A percentile compares a stretch with the other conserved stretches of the same genome.
Evolutionary conservation across 306 rosid species (phyloP).

Genomic region (Biancaea sappan): DNA sequence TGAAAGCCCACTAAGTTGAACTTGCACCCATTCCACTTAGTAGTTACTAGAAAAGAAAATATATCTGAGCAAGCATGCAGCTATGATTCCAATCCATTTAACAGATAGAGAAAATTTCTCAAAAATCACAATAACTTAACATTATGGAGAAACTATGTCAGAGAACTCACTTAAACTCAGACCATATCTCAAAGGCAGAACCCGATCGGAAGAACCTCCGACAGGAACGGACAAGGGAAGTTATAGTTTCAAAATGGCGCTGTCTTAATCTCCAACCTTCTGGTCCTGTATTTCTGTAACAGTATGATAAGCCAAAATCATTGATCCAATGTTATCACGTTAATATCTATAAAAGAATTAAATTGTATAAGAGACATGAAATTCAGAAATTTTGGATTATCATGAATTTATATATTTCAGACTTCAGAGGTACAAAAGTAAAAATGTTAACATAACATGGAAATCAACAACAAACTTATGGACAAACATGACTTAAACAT

Average conservation of each 20-base stretch:
- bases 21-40: background rate
- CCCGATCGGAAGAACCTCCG: slow-evolving; percentile 91
- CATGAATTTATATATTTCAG: slow-evolving; percentile 23
- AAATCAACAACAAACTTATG: slow-evolving; percentile 24
- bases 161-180: slow-evolving; percentile 84
- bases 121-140: slow-evolving; percentile 12
- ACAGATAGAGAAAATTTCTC: slow-evolving; percentile 25
- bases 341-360: slow-evolving; percentile 16
- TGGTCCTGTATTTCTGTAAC: slow-evolving; percentile 90
- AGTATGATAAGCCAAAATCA: slow-evolving; percentile 37
- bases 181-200: slow-evolving; percentile 97
- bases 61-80: slow-evolving; percentile 19
- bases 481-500: slow-evolving; percentile 3
- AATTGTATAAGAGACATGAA: background rate
- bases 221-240: slow-evolving; percentile 95
- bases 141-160: slow-evolving; percentile 34
- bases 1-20: slow-evolving; percentile 3
- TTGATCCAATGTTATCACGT: slow-evolving; percentile 21
- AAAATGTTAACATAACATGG: slow-evolving; percentile 11
- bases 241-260: slow-evolving; percentile 83
- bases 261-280: slow-evolving; percentile 99
- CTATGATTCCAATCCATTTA: slow-evolving; percentile 27
- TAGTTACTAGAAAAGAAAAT: background rate
- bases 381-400: slow-evolving; percentile 25
- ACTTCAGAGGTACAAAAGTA: background rate